A percentile compares a stretch with the other conserved stretches of the same genome.
phyloP scores from a whole-genome alignment of 176 grass and related monocot species.

The Eremochloa ophiuroides region DNA sequence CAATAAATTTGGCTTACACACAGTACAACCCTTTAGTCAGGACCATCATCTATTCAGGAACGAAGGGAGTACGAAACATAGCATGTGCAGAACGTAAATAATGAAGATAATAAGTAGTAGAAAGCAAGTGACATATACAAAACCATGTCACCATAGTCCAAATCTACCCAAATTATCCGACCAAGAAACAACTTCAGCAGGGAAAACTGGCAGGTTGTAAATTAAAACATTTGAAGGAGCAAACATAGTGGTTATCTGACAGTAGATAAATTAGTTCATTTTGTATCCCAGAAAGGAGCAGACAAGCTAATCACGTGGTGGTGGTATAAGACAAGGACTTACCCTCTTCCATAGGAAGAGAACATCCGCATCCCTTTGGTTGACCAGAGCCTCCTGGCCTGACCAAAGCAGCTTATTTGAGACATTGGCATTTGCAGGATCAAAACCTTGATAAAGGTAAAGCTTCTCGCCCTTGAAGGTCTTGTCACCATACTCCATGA shows the following conservation, averaged over 20 bases:
- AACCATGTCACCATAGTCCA: background rate
- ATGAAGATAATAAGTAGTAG: background rate
- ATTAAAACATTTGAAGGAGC: background rate
- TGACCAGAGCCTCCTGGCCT: constrained; percentile 41
- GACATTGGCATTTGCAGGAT: constrained; percentile 59
- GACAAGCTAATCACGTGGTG: background rate
- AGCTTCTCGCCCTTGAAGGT: constrained; percentile 71
- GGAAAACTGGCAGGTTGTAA: background rate
- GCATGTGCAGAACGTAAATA: background rate
- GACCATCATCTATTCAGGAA: background rate
- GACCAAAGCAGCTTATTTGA: constrained; percentile 41
- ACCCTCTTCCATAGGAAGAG: constrained; percentile 83
- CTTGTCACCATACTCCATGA: constrained; percentile 94
- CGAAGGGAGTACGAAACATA: background rate
- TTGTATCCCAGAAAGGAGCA: background rate
- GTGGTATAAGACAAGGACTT: background rate
- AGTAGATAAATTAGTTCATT: background rate
- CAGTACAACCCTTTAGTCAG: background rate
- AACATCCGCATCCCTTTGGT: constrained; percentile 89
- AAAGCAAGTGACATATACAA: background rate
- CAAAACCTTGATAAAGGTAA: constrained; percentile 87
- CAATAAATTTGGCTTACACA: background rate
- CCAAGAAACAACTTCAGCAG: background rate
- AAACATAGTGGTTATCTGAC: background rate
- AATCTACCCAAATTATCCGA: background rate